Evolutionary conservation across 805 yeast species (phyloP).

Genomic region (Scheffersomyces lignosus): DNA sequence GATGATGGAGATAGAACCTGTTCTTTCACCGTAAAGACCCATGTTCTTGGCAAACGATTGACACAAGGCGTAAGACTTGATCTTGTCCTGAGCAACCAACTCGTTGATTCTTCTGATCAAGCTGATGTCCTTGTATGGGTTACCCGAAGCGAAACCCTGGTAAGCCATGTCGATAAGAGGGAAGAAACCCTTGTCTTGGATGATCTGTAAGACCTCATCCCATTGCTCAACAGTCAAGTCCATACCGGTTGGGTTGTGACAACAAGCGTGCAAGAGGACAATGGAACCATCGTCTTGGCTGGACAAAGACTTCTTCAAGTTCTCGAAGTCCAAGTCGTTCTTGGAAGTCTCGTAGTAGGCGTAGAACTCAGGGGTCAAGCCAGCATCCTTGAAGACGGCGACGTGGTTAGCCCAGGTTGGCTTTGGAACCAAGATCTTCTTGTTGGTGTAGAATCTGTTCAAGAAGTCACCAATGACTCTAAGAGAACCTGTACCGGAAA

Average conservation of each 20-base stretch:
- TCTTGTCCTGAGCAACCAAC: constrained; percentile 49
- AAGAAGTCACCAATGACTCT: constrained; percentile 82
- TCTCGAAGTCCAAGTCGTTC: constrained; percentile 65
- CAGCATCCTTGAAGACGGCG: constrained; percentile 75
- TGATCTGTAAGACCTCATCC: constrained; percentile 67
- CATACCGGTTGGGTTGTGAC: constrained; percentile 96
- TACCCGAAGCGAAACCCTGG: constrained; percentile 92
- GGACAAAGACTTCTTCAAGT: constrained; percentile 59
- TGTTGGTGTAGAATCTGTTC: constrained; percentile 52
- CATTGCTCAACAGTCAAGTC: constrained; percentile 84
- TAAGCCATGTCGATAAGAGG: constrained; percentile 93
- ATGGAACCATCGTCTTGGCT: constrained; percentile 58
- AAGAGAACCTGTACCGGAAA: constrained; percentile 94
- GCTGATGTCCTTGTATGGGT: constrained; percentile 65
- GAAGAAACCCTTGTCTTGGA: constrained; percentile 58
- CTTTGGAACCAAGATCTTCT: constrained; percentile 69
- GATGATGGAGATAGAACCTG: constrained; percentile 73
- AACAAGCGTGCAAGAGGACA: constrained; percentile 87
- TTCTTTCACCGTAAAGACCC: constrained; percentile 54
- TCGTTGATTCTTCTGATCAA: constrained; percentile 47
- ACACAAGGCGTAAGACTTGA: constrained; percentile 54
- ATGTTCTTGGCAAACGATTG: constrained; percentile 50
- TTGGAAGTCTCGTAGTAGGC: constrained; percentile 65
- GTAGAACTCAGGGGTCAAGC: constrained; percentile 62
- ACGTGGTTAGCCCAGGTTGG: constrained; percentile 96